Base-by-base conservation (phyloP, 1,284 basidiomycete genomes). In the Fomitopsis palustris region DNA sequence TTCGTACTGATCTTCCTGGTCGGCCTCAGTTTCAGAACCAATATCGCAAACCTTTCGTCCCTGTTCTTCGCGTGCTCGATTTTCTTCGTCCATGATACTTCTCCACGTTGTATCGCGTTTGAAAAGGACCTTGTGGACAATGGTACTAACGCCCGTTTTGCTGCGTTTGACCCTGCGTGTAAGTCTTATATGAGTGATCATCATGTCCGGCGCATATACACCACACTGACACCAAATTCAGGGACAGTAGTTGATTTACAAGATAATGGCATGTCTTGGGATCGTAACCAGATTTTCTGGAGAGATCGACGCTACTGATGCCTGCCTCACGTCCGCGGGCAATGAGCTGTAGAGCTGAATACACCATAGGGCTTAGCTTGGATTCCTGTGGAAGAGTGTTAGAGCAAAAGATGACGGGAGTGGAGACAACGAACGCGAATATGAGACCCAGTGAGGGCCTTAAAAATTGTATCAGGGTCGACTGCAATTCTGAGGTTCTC, bases 251-350 rank as follows among this genome's bases (percentile, higher is more conserved):
- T 64, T 91, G 86, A 64, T 86, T 84, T 59, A 93, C 83, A 61
- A 93, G 82, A 74, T 94, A 95, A 70, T 93, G 93, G 65, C 92
- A 91, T 1, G 92, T 90, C 73, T 95, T 95, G 68, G 93, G 91
- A 69, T 95, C 93, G 67, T 95, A 93, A 49, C 84, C 84, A n/a
- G 92, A 88, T 64, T 83, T 79, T 64, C 84, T 83, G 39, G 92
- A 91, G 12, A 96, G 78, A 41, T 90, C 83, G 12, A 93, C 82
- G 49, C 91, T 88, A 16, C 90, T 89, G 3, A 92, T 80, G 8
- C 94, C 94, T 17, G 80, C 74, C 61, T 91, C 88, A 59, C 93
- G 78, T 2, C 88, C 89, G 52, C 91, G 83, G 37, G 90, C 89
- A 65, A 96, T 86, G 54, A 93, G 78, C 70, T 95, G 92, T n/a